Evolutionary conservation across 768 basidiomycete species (phyloP).

Genomic region (Rhizopogon roseolus): DNA sequence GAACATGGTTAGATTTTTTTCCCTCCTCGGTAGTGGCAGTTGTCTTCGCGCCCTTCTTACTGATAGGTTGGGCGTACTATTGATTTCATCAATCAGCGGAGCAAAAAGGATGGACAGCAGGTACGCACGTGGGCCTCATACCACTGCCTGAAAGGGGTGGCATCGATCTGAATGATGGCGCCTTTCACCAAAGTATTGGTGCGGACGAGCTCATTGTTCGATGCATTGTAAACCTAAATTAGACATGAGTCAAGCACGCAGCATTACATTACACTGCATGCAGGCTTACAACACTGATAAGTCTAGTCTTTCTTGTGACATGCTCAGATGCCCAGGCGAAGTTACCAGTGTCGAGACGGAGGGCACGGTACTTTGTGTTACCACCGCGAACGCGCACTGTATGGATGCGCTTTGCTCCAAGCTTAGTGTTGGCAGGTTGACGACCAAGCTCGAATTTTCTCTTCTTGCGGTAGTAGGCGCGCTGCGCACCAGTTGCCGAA

Average conservation of each 20-base stretch:
- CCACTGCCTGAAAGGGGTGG: conserved; percentile 99
- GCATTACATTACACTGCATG: not conserved
- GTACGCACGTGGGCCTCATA: conserved; percentile 92
- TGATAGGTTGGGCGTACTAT: conserved; percentile 93
- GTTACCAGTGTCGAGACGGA: conserved; percentile 95
- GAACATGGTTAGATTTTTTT: conserved; percentile 88
- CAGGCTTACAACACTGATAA: conserved; percentile 86
- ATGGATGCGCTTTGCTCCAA: conserved; percentile 94
- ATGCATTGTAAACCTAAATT: conserved; percentile 90
- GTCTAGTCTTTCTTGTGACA: conserved; percentile 90
- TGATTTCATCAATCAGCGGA: conserved; percentile 4
- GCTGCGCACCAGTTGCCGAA: conserved; percentile 87
- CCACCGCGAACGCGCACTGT: conserved; percentile 94
- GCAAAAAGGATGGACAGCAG: not conserved
- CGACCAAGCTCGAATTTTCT: conserved; percentile 99
- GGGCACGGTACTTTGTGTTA: conserved; percentile 91
- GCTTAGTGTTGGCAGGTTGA: conserved; percentile 95
- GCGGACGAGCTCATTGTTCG: conserved; percentile 99
- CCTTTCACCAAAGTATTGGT: conserved; percentile 99
- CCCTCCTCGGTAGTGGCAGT: conserved; percentile 51
- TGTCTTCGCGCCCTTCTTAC: conserved; percentile 78
- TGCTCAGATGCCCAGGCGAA: conserved; percentile 98
- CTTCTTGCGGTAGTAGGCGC: conserved; percentile 98
- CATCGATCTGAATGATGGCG: conserved; percentile 96
- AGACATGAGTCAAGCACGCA: conserved; percentile 3